Evolutionary conservation across 768 basidiomycete genomes (phyloP).

Genomic region (Suillus lakei): DNA sequence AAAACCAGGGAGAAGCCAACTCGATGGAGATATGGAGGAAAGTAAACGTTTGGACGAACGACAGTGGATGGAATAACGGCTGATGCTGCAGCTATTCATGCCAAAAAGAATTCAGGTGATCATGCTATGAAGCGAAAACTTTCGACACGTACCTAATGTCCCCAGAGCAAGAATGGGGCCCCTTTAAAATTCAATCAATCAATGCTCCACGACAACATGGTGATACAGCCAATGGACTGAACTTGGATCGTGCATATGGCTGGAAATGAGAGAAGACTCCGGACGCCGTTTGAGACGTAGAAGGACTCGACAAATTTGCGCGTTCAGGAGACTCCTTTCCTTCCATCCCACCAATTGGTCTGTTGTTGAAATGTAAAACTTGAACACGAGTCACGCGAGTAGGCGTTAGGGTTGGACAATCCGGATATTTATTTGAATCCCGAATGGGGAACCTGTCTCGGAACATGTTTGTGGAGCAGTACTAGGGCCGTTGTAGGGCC

Average conservation of each 20-base stretch:
- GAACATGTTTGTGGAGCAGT: conserved; percentile 7
- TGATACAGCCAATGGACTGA: conserved; percentile 28
- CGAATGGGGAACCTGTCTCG: conserved; percentile 1
- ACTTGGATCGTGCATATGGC: conserved; percentile 36
- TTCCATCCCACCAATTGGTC: conserved; percentile 5
- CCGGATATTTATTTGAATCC: neutral
- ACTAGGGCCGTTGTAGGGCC: neutral
- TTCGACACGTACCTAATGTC: conserved; percentile 37
- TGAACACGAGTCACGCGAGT: neutral
- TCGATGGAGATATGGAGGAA: conserved; percentile 48
- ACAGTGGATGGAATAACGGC: conserved; percentile 40
- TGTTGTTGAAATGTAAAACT: neutral
- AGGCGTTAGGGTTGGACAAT: neutral
- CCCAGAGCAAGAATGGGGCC: conserved; percentile 36
- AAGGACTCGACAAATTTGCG: neutral
- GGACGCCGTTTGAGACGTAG: conserved; percentile 20
- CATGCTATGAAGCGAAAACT: neutral
- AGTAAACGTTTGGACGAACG: conserved; percentile 30
- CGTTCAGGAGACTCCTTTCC: neutral
- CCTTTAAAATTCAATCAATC: conserved; percentile 19
- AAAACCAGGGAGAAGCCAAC: conserved; percentile 50
- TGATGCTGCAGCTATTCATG: conserved; percentile 39
- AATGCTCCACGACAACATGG: conserved; percentile 1
- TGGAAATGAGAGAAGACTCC: conserved; percentile 31
- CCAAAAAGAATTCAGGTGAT: neutral